Conservation (phyloP, 306 rosid genomes). For the Sicyos edulis region DNA sequence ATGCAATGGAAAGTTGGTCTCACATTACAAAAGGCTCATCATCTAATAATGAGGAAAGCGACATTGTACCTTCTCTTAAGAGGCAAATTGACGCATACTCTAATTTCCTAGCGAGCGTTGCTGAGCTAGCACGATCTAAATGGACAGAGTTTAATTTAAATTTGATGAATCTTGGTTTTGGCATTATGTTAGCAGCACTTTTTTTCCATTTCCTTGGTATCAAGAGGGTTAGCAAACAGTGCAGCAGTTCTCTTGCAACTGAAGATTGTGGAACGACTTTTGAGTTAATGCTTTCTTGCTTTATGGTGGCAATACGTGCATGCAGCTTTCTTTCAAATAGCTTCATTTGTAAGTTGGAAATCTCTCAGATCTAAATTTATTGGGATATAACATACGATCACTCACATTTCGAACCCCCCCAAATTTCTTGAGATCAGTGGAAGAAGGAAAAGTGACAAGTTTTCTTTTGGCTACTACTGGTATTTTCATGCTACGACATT, state of each 20-base stretch:
- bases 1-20: background rate
- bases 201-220: conserved; percentile 53
- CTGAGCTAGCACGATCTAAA: conserved; percentile 63
- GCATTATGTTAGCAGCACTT: conserved; percentile 64
- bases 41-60: conserved; percentile 24
- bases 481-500: conserved; percentile 53
- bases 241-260: conserved; percentile 36
- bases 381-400: conserved; percentile 8
- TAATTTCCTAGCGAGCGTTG: conserved; percentile 56
- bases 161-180: conserved; percentile 73
- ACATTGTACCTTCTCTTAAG: conserved; percentile 46
- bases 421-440: conserved; percentile 55
- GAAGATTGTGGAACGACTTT: conserved; percentile 36
- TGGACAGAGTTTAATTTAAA: conserved; percentile 91
- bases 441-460: conserved; percentile 91
- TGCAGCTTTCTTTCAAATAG: conserved; percentile 90
- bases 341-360: conserved; percentile 67
- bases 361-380: conserved; percentile 8
- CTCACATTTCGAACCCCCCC: conserved; percentile 3
- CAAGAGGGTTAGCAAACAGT: conserved; percentile 42
- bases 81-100: conserved; percentile 61
- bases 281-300: conserved; percentile 44
- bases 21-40: no score
- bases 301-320: conserved; percentile 65
- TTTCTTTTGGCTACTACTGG: conserved; percentile 92